Conservation (phyloP, 148 eudicot species). For the Nyssa sinensis region DNA sequence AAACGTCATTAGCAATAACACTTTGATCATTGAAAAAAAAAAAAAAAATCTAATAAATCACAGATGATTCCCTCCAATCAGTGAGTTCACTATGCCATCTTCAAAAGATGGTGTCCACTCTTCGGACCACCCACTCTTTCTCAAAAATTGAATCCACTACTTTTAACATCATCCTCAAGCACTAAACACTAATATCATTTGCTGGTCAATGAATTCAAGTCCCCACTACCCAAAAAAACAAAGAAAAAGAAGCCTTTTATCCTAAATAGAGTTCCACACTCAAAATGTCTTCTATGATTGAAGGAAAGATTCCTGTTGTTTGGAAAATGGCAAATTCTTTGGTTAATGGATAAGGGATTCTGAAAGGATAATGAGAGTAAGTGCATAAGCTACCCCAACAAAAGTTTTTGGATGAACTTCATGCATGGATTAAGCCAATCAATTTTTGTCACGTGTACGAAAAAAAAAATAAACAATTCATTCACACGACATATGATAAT, state of each 20-base stretch:
- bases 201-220: constrained; percentile 1
- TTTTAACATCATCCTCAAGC: constrained; percentile 12
- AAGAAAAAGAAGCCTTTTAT: neutral
- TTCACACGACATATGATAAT: no score
- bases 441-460: no score
- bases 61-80: neutral
- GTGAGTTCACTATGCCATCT: neutral
- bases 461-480: no score
- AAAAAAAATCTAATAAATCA: neutral
- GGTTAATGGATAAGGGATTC: constrained; percentile 15
- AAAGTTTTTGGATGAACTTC: no score
- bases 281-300: neutral
- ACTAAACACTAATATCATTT: constrained; percentile 3
- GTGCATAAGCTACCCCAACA: constrained; percentile 8
- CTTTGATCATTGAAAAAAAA: neutral
- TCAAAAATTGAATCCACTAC: neutral
- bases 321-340: neutral
- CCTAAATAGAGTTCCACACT: neutral
- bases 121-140: neutral
- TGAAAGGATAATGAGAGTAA: neutral
- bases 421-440: no score
- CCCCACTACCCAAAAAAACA: neutral
- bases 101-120: constrained; percentile 18
- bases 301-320: neutral
- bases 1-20: neutral